Conservation (phyloP, 2,329 filamentous ascomycete species). For the Diaporthe nobilis region DNA sequence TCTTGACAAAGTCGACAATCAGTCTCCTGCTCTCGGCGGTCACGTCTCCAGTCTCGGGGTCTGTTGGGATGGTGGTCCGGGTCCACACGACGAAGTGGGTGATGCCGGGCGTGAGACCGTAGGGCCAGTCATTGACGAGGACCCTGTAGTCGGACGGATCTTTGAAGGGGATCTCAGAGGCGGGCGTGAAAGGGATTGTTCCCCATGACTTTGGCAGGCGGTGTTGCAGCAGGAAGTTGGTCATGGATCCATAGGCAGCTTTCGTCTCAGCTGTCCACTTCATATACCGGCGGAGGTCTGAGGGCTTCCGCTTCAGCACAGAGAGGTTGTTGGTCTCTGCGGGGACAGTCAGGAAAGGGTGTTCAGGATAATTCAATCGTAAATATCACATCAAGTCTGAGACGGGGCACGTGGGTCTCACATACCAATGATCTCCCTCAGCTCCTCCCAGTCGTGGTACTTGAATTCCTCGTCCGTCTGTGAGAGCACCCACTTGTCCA, state of each 20-base stretch:
- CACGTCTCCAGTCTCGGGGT: conserved; percentile 79
- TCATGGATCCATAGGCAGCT: conserved; percentile 82
- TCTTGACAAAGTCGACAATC: conserved; percentile 79
- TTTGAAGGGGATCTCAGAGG: conserved; percentile 65
- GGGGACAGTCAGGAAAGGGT: conserved; percentile 15
- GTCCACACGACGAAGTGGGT: conserved; percentile 95
- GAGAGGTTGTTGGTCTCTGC: conserved; percentile 74
- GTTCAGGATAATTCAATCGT: background rate
- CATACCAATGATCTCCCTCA: conserved; percentile 77
- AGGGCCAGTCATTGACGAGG: conserved; percentile 94
- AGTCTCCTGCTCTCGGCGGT: conserved; percentile 74
- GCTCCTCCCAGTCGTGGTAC: conserved; percentile 80
- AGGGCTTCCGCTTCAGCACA: conserved; percentile 83
- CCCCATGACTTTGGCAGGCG: conserved; percentile 79
- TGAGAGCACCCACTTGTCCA: conserved; percentile 71
- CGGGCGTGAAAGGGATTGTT: conserved; percentile 66
- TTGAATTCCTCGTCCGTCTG: conserved; percentile 79
- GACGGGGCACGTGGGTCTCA: background rate
- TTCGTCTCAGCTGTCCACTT: conserved; percentile 81
- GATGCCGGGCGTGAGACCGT: conserved; percentile 76
- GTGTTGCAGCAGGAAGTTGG: conserved; percentile 81
- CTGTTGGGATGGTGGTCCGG: conserved; percentile 83
- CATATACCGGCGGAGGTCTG: conserved; percentile 84
- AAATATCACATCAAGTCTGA: background rate
- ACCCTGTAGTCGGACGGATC: conserved; percentile 75